A percentile compares a stretch with the other conserved stretches of the same genome.
Conservation (phyloP, 495 filamentous ascomycete species). For the Trichoderma parareesei region DNA sequence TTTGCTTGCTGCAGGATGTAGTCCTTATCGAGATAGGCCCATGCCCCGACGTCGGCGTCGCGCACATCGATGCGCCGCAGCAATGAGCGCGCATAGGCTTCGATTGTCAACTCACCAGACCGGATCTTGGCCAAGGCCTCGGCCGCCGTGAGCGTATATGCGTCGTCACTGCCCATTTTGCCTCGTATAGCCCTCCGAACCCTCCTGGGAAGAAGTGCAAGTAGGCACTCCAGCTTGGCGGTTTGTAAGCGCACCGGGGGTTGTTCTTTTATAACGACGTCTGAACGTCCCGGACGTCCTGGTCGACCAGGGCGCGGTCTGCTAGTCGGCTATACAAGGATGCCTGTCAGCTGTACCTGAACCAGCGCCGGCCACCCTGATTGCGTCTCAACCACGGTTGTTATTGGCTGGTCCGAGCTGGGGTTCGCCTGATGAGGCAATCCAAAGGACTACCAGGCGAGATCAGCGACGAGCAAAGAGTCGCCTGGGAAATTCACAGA, state of each 20-base stretch:
- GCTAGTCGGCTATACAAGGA: neutral
- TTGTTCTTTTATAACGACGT: neutral
- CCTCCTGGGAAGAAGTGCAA: neutral
- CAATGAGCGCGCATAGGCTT: conserved; percentile 45
- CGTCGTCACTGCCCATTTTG: conserved; percentile 31
- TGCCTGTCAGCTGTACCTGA: neutral
- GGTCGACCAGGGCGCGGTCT: neutral
- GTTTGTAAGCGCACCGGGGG: neutral
- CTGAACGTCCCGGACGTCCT: neutral
- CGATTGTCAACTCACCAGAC: conserved; percentile 34
- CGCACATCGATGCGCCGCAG: conserved; percentile 40
- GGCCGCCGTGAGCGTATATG: conserved; percentile 27
- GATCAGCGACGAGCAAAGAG: neutral
- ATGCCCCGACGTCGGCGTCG: conserved; percentile 43
- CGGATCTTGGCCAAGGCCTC: conserved; percentile 28
- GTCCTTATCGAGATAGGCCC: conserved; percentile 42
- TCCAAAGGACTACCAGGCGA: neutral
- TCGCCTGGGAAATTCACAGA: neutral
- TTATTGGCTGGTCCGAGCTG: neutral
- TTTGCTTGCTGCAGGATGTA: conserved; percentile 41
- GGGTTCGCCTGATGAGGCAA: neutral
- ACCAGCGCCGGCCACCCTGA: neutral
- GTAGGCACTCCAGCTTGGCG: neutral
- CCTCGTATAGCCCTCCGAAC: neutral
- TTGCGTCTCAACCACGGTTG: neutral